Evolutionary conservation across 768 basidiomycete species (phyloP), one percentile per base, ranked within the genome.

Genomic region (Russula sp.): DNA sequence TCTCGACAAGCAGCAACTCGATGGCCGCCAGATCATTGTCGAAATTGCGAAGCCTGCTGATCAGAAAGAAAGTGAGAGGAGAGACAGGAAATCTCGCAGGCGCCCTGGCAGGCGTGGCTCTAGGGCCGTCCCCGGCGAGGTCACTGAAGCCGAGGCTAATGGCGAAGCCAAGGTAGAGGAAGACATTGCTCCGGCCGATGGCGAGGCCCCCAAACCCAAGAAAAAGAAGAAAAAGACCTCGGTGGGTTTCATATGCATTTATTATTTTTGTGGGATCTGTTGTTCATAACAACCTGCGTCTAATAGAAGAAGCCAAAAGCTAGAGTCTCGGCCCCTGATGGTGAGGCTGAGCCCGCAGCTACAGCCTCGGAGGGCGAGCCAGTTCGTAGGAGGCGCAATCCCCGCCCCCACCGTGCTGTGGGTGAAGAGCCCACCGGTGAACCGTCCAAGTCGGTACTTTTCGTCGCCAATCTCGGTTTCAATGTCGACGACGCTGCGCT

Each of bases 381-480:
- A 68, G 65, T 72, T 64, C 84, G 83, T 73, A 88, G 81, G 73
- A 75, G 79, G 68, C 85, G 77, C 69, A 69, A 75, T 22, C 80
- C 81, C 57, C 87, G 85, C 58, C 71, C 80, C 58, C 75, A 79
- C 56, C 90, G 90, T 69, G 81, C 88, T 34, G 82, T 79, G 35
- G 92, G 90, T 56, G 87, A 93, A 74, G 88, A 90, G 63, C 93
- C 93, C 34, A 79, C 77, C 57, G 93, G 93, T 69, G 92, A 93
- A 73, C 91, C 87, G 35, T 93, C 91, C 72, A 88, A 88, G 79
- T 88, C 81, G 60, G 85, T 91, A 77, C 80, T 98, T 67, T 98
- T 98, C 70, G 94, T 98, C 68, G 96, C 95, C 77, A 98, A 98
- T 79, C 92, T 98, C 63, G 92, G 93, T 48, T 98, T 98, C 84